These are phyloP conservation scores for Hanseniaspora lindneri DNA, from an alignment of 805 yeast species.

Conservation along the genomic window DNA sequence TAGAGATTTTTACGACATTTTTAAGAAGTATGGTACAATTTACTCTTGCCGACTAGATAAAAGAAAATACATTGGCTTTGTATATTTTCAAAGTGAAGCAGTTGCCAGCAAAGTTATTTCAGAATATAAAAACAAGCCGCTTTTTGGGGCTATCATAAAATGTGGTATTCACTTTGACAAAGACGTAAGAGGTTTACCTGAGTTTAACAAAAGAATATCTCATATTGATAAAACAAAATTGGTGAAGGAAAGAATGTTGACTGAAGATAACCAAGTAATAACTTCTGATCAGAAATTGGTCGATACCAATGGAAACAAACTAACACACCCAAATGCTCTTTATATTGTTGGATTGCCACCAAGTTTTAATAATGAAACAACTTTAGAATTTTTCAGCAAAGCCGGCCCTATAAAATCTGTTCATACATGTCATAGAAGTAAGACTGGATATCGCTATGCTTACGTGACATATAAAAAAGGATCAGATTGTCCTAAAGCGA, in stretches of 20 bases:
- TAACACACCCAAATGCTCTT: slow-evolving; percentile 27
- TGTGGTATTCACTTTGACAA: slow-evolving; percentile 36
- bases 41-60: slow-evolving; percentile 34
- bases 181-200: slow-evolving; percentile 27
- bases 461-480: slow-evolving; percentile 35
- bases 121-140: slow-evolving; percentile 23
- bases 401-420: slow-evolving; percentile 30
- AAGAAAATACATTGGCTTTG: slow-evolving; percentile 33
- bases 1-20: slow-evolving; percentile 38
- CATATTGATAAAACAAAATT: slow-evolving; percentile 20
- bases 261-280: slow-evolving; percentile 17
- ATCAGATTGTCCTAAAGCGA: slow-evolving; percentile 30
- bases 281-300: slow-evolving; percentile 1
- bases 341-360: slow-evolving; percentile 30
- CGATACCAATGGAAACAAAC: slow-evolving; percentile 8
- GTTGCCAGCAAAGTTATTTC: slow-evolving; percentile 31
- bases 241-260: slow-evolving; percentile 18
- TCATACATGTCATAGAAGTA: slow-evolving; percentile 25
- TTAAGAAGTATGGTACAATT: slow-evolving; percentile 37
- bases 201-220: slow-evolving; percentile 25
- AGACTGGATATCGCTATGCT: slow-evolving; percentile 28
- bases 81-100: slow-evolving; percentile 29
- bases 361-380: slow-evolving; percentile 24
- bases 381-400: slow-evolving; percentile 25
- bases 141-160: slow-evolving; percentile 27